Base-by-base conservation (phyloP, 768 basidiomycete species). In the Termitomyces sp. region DNA sequence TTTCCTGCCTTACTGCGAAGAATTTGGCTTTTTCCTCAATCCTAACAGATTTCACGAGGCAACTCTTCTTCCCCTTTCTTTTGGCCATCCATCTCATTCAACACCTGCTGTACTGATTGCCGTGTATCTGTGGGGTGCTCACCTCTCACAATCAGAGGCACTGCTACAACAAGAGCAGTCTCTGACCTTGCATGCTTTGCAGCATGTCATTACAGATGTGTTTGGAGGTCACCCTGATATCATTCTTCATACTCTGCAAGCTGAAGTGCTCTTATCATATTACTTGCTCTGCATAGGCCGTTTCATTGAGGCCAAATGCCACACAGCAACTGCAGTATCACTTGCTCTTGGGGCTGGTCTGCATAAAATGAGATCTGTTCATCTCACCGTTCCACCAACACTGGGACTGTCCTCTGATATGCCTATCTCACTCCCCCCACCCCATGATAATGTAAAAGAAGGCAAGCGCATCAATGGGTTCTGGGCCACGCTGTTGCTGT, bases 1-100 rank as follows among this genome's bases (percentile, higher is more conserved):
- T 27, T 85, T 93, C 65, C 67, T 85, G 12, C 81, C 80, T 18
- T 78, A 88, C 62, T 77, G 81, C 0, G 67, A 74, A 36, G 79
- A 84, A 62, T 78, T 89, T 57, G 87, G 87, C 5, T 84, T 91
- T 65, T 91, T 90, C 69, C 80, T 92, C 56, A 71, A 77, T 57
- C 63, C 70, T 7, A 56, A 76, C 8, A 77, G 83, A 33, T 80
- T 86, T 60, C 79, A 78, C 46, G 72, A 74, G 37, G 69, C 77
- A 4, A 71, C 75, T 7, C 74, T 87, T 50, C 74, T 87, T 14
- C 69, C 75, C 2, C 76, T 79, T 44, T 74, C 79, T 1, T 74
- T 84, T 50, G 77, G 81, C 0, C 76, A 81, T 44, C 73, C 76
- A 4, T 72, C 77, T 39, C 70, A 80, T 3, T 81, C 82, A 20